Evolutionary conservation across 1,284 basidiomycete genomes (phyloP).

Genomic region (Ceratobasidium papillatum): DNA sequence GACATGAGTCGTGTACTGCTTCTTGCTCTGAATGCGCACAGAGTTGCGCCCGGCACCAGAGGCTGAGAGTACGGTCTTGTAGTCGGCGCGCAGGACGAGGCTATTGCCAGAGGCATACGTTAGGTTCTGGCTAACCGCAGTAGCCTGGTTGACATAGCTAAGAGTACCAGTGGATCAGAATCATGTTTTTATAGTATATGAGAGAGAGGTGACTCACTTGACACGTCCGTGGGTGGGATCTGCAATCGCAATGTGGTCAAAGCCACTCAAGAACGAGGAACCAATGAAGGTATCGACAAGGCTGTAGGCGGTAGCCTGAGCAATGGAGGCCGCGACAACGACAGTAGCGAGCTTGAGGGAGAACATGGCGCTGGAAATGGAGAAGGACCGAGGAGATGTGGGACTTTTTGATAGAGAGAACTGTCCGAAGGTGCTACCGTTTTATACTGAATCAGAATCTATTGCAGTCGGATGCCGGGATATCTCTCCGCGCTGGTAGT

Average conservation of each 20-base stretch:
- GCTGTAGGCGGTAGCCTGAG: background rate
- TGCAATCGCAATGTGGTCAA: constrained; percentile 60
- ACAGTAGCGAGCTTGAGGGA: background rate
- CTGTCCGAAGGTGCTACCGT: background rate
- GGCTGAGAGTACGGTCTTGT: constrained; percentile 49
- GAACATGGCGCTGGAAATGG: background rate
- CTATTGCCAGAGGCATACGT: constrained; percentile 58
- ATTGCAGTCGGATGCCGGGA: background rate
- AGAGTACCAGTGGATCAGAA: constrained; percentile 51
- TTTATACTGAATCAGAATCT: background rate
- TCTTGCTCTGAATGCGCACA: constrained; percentile 51
- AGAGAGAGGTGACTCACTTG: constrained; percentile 57
- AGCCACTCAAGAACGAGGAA: constrained; percentile 60
- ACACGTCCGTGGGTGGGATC: constrained; percentile 73
- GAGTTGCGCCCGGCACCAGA: constrained; percentile 53
- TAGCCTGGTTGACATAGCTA: constrained; percentile 62
- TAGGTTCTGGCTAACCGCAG: constrained; percentile 59
- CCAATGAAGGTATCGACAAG: constrained; percentile 59
- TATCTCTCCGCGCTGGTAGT: background rate
- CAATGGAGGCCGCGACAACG: background rate
- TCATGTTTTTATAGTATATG: constrained; percentile 45
- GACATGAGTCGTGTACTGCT: constrained; percentile 46
- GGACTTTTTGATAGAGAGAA: background rate
- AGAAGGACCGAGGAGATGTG: background rate
- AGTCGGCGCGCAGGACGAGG: constrained; percentile 58